These are phyloP conservation scores for Cyathus striatus DNA, from an alignment of 768 basidiomycete genomes.

Conservation along the genomic window DNA sequence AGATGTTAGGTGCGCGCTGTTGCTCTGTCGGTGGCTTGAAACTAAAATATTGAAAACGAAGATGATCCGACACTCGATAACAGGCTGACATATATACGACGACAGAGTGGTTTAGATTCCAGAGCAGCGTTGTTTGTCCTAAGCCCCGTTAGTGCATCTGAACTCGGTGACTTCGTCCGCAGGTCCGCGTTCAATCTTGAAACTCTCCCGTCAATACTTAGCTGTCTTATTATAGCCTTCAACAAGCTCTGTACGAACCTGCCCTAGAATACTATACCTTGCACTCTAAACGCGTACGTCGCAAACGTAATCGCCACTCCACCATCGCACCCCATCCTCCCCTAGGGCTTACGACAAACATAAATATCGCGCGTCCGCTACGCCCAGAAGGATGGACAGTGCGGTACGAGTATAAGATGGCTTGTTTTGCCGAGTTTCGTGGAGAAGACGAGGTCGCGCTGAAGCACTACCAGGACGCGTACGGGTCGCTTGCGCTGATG, in stretches of 20 bases:
- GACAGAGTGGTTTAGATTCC: slow-evolving; percentile 85
- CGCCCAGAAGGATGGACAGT: slow-evolving; percentile 92
- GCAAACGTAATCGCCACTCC: slow-evolving; percentile 83
- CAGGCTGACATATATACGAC: slow-evolving; percentile 81
- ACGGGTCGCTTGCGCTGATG: slow-evolving; percentile 78
- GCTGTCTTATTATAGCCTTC: slow-evolving; percentile 59
- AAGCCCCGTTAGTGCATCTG: slow-evolving; percentile 82
- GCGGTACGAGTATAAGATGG: slow-evolving; percentile 97
- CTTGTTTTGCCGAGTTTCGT: slow-evolving; percentile 91
- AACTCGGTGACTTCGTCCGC: slow-evolving; percentile 84
- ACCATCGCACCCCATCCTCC: slow-evolving; percentile 51
- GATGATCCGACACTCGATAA: slow-evolving; percentile 83
- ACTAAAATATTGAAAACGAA: slow-evolving; percentile 21
- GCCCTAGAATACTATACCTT: slow-evolving; percentile 91
- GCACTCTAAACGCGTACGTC: slow-evolving; percentile 86
- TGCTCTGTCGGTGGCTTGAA: too few species aligned
- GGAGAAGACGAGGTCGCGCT: slow-evolving; percentile 90
- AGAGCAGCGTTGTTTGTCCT: slow-evolving; percentile 92
- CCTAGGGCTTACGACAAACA: slow-evolving; percentile 36
- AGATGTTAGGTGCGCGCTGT: slow-evolving; percentile 71
- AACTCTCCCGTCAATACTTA: slow-evolving; percentile 3
- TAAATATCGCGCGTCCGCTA: slow-evolving; percentile 51
- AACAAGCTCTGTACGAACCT: slow-evolving; percentile 83
- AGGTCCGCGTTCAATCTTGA: slow-evolving; percentile 41
- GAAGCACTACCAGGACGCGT: slow-evolving; percentile 97